A percentile compares a stretch with the other conserved stretches of the same genome.
These are phyloP conservation scores for Penicillium oxalicum DNA, from an alignment of 2,329 filamentous ascomycete species.

Conservation along the genomic window DNA sequence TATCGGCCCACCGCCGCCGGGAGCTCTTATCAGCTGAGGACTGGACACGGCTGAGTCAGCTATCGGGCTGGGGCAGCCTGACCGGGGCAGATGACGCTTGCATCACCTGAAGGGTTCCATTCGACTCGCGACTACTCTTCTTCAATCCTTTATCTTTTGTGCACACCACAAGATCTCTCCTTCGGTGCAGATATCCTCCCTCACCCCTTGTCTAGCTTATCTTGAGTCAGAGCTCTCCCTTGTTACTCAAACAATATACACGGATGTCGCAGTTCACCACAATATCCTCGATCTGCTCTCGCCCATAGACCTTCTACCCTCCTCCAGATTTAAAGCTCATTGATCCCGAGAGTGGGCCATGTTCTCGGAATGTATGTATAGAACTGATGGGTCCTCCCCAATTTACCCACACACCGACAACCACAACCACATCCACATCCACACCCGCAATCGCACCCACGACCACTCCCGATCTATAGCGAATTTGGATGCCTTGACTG, in stretches of 20 bases:
- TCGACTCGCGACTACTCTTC: conserved; percentile 3
- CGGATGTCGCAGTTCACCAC: too few species aligned
- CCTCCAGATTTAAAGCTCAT: not conserved
- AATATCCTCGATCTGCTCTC: too few species aligned
- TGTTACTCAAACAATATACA: too few species aligned
- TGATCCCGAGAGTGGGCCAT: conserved; percentile 43
- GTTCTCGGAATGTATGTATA: conserved; percentile 80
- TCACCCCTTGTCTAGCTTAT: too few species aligned
- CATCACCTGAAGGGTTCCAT: conserved; percentile 15
- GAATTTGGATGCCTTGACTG: not conserved
- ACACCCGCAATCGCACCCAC: not conserved
- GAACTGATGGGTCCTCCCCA: not conserved
- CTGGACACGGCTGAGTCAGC: conserved; percentile 36
- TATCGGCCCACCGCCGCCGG: not conserved
- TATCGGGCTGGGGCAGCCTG: conserved; percentile 21
- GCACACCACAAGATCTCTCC: not conserved
- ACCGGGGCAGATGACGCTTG: conserved; percentile 34
- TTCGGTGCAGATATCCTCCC: too few species aligned
- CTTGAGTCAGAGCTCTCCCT: too few species aligned
- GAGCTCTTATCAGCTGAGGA: conserved; percentile 1
- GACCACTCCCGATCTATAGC: not conserved
- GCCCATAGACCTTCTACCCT: not conserved
- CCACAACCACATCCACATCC: not conserved
- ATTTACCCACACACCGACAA: not conserved
- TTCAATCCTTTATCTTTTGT: not conserved